A percentile compares a stretch with the other conserved stretches of the same genome.
Conservation (phyloP, 108 stramenopile genomes). For the Nitzschia sp. region DNA sequence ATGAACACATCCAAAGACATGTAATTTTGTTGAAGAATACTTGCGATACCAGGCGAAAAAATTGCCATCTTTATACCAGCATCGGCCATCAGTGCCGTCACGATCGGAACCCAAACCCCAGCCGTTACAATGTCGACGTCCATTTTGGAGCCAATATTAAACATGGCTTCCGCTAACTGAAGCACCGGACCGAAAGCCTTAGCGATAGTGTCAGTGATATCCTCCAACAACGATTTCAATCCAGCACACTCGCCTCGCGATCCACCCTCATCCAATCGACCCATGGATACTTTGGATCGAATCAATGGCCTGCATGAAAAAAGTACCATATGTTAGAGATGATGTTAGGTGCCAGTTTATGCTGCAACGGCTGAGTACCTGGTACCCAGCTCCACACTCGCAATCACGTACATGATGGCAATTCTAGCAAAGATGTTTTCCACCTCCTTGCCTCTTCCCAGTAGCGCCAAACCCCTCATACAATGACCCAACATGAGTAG, state of each 20-base stretch:
- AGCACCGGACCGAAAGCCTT: constrained; percentile 65
- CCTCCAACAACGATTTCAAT: constrained; percentile 67
- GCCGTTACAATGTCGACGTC: constrained; percentile 82
- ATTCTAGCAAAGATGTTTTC: constrained; percentile 85
- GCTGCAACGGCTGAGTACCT: no score
- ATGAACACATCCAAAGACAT: constrained; percentile 76
- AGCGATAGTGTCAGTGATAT: constrained; percentile 58
- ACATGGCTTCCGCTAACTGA: constrained; percentile 70
- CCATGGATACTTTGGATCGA: constrained; percentile 83
- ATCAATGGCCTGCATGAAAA: constrained; percentile 59
- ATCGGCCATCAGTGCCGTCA: constrained; percentile 87
- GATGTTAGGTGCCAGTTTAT: no score
- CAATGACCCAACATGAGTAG: constrained; percentile 72
- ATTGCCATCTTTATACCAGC: constrained; percentile 86
- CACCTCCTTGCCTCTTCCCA: constrained; percentile 74
- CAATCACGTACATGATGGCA: constrained; percentile 69
- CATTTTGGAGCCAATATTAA: constrained; percentile 42
- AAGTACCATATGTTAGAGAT: no score
- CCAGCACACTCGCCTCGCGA: constrained; percentile 89
- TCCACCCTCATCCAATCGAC: constrained; percentile 84
- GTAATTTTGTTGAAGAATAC: constrained; percentile 84
- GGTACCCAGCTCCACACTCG: no score
- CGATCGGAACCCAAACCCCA: constrained; percentile 89
- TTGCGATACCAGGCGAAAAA: constrained; percentile 91
- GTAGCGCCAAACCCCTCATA: constrained; percentile 73